These are phyloP conservation scores for Colletotrichum viniferum DNA, from an alignment of 2,329 filamentous ascomycete species.

Conservation along the genomic window DNA sequence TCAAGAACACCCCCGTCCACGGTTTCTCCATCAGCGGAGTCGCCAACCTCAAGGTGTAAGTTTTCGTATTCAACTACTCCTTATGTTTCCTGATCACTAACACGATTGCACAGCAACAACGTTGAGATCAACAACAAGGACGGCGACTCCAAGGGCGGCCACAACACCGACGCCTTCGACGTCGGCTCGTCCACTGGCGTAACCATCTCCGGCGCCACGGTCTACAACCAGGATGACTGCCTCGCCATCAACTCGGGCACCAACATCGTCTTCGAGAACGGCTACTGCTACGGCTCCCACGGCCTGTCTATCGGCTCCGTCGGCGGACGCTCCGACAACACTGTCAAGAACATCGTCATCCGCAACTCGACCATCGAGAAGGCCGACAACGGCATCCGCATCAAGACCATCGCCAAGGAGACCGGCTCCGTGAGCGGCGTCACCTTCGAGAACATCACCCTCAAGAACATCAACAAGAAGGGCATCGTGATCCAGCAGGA, in stretches of 20 bases:
- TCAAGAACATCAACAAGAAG: slow-evolving; percentile 45
- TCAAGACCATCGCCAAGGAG: slow-evolving; percentile 53
- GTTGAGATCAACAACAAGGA: slow-evolving; percentile 44
- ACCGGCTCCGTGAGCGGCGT: slow-evolving; percentile 48
- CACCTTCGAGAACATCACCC: slow-evolving; percentile 48
- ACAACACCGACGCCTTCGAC: slow-evolving; percentile 66
- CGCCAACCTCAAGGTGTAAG: slow-evolving; percentile 40
- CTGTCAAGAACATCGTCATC: slow-evolving; percentile 57
- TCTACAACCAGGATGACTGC: slow-evolving; percentile 68
- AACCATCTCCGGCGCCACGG: slow-evolving; percentile 54
- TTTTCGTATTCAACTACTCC: background rate
- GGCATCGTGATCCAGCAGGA: slow-evolving; percentile 46
- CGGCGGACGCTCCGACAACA: slow-evolving; percentile 55
- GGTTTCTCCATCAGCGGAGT: slow-evolving; percentile 43
- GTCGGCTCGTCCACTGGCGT: slow-evolving; percentile 54
- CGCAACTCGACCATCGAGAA: slow-evolving; percentile 51
- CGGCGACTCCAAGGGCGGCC: slow-evolving; percentile 38
- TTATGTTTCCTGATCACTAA: background rate
- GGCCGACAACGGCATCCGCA: slow-evolving; percentile 56
- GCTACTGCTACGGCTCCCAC: slow-evolving; percentile 49
- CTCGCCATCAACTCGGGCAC: slow-evolving; percentile 60
- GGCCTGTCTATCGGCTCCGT: slow-evolving; percentile 48
- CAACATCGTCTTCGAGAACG: slow-evolving; percentile 48
- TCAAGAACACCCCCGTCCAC: slow-evolving; percentile 47
- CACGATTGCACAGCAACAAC: slow-evolving; percentile 25